Evolutionary conservation across 176 grass and related monocot genomes (phyloP), one percentile per base, ranked within the genome.

Genomic region (Cenchrus purpureus): DNA sequence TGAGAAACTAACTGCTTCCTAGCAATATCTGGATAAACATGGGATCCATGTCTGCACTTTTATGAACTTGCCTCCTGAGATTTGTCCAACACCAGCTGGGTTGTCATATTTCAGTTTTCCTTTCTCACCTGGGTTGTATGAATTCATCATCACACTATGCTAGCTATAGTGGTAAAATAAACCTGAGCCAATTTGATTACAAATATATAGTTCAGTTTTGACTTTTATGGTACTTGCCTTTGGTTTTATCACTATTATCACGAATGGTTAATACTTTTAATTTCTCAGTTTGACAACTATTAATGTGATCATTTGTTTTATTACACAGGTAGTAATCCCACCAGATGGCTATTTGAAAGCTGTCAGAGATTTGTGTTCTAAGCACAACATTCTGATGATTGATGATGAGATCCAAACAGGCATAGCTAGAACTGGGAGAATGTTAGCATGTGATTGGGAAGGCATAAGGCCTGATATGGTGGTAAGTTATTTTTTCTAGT

Each of bases 361-460:
- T 75, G 91, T 92, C 60, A 95, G 97, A 94, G 86, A 95, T 22
- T 62, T 98, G 66, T 98, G 97, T 85, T 95, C 93, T 15, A 90
- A 71, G 82, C 66, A 94, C 86, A 95, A 98, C 48, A 87, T 98
- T 89, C 71, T 98, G 58, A 98, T 98, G 97, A 95, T 98, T 89
- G 97, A 88, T 83, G 97, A 98, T 92, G 97, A 98, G 86, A 94
- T 98, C 69, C 97, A 98, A 92, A 98, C 97, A 61, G 97, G 97
- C 55, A 95, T 98, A 90, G 97, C 93, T 50, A 90, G 93, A 69
- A 98, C 96, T n/a, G 97, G 97, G 12, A 92, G 85, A 84, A 91
- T 98, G 90, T 56, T 98, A 67, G 97, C 97, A 64, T 94, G 91
- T 66, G 81, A 98, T 16, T 98, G 97, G 97, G 97, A 98, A 91